Conservation (phyloP, 2,329 filamentous ascomycete species). For the Chrysoporthe austroafricana region DNA sequence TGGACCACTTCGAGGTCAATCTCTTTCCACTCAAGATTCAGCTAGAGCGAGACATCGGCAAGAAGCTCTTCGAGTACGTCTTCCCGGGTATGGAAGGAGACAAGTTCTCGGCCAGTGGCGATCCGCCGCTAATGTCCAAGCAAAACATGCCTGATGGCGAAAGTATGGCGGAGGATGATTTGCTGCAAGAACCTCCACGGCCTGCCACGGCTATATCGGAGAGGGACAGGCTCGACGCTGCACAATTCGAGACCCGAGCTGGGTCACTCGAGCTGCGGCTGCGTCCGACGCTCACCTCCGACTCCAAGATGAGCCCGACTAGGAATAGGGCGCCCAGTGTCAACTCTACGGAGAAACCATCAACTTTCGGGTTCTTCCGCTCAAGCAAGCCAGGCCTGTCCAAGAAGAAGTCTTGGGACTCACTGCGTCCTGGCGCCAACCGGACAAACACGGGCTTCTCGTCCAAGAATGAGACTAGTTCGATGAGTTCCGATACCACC, state of each 20-base stretch:
- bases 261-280: conserved; percentile 82
- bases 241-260: conserved; percentile 61
- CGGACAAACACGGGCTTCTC: conserved; percentile 53
- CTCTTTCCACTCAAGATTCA: conserved; percentile 93
- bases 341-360: conserved; percentile 52
- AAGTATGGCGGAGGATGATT: conserved; percentile 50
- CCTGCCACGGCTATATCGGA: conserved; percentile 45
- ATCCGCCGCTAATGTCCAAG: conserved; percentile 63
- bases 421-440: conserved; percentile 53
- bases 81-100: conserved; percentile 81
- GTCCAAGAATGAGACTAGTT: conserved; percentile 42
- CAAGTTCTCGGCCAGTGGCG: conserved; percentile 44
- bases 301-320: conserved; percentile 40
- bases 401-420: conserved; percentile 62
- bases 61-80: conserved; percentile 94
- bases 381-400: conserved; percentile 47
- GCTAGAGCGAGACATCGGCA: conserved; percentile 88
- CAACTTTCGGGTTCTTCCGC: conserved; percentile 56
- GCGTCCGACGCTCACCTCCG: conserved; percentile 75
- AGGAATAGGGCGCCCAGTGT: conserved; percentile 55
- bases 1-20: conserved; percentile 95
- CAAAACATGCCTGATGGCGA: conserved; percentile 51
- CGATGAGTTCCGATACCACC: conserved; percentile 46
- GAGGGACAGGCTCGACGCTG: conserved; percentile 47
- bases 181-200: conserved; percentile 30